Percentiles rank a stretch among this genome's conserved stretches.
Evolutionary conservation across 2,329 filamentous ascomycete genomes (phyloP).

Genomic region (Beauveria medogensis): DNA sequence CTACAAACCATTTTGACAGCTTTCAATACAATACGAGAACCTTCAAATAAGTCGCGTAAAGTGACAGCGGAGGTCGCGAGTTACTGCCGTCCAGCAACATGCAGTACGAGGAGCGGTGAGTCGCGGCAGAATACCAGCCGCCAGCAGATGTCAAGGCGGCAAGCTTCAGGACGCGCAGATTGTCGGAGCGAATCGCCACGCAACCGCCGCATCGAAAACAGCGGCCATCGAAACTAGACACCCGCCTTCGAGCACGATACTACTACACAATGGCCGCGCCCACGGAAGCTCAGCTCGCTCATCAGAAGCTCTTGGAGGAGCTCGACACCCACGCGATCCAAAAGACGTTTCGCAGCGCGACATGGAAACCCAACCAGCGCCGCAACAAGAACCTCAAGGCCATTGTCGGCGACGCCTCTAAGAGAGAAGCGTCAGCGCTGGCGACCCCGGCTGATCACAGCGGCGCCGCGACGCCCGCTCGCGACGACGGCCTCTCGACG

Average conservation of each 20-base stretch:
- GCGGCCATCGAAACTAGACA: background rate
- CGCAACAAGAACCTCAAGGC: conserved; percentile 99
- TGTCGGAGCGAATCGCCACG: background rate
- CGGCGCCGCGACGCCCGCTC: conserved; percentile 60
- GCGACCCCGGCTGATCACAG: conserved; percentile 70
- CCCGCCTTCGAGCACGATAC: background rate
- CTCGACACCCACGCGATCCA: conserved; percentile 83
- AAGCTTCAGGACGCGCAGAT: background rate
- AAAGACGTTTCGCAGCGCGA: conserved; percentile 82
- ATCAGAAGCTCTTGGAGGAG: conserved; percentile 78
- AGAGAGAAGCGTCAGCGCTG: conserved; percentile 81
- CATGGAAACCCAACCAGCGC: conserved; percentile 87
- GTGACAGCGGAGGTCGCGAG: background rate
- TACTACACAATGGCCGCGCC: conserved; percentile 44
- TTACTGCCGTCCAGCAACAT: background rate
- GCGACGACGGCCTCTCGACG: conserved; percentile 46
- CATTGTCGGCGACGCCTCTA: conserved; percentile 80
- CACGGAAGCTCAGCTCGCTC: conserved; percentile 67
- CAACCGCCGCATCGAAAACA: background rate
- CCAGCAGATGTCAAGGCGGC: background rate
- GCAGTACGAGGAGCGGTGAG: conserved; percentile 21
- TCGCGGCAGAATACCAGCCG: conserved; percentile 23
- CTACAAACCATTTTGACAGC: background rate
- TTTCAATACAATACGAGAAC: background rate
- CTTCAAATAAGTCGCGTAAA: background rate